Base-by-base conservation (phyloP, 108 stramenopile genomes). In the Skeletonema tropicum region DNA sequence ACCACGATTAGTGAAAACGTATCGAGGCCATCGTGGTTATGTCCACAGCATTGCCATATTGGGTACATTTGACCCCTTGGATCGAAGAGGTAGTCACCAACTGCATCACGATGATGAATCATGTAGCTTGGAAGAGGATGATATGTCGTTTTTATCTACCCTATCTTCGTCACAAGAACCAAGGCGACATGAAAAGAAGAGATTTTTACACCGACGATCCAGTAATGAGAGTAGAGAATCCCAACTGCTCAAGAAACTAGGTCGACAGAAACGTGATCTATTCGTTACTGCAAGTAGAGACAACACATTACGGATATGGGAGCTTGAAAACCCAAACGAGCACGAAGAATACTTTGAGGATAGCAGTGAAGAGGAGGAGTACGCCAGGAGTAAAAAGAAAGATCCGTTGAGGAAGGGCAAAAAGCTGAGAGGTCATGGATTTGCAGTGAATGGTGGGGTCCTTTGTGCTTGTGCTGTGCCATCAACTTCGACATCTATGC, bases 271-370 rank as follows among this genome's bases (percentile, higher is more conserved):
- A 26, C 64, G 45, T 45, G 64, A 70, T 62, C 48, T 77, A 29
- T 77, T 77, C 35, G 76, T 77, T 0, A 70, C 69, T n/a, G 76
- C 76, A 29, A 71, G 70, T 48, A 26, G 68, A 25, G 76, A 77
- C 46, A 77, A 77, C 23, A 77, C 76, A 21, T 32, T 77, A 8
- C 19, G 76, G 17, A 77, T 77, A 42, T 77, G 76, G 76, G 64
- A 77, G 33, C 17, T 60, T 26, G 41, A 39, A 3, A 70, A 59
- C 29, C 11, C 57, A 17, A 57, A 70, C 39, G 57, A 30, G 33
- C 36, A 59, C 26, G 57, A 45, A 9, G 31, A 33, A 23, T 25
- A 32, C 26, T 42, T 39, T 41, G 70, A 70, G 25, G 64, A 45
- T 33, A 25, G 52, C 23, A 23, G 52, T 55, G 52, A 29, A 6